These are phyloP conservation scores for Gastrolobium villosum DNA, from an alignment of 306 rosid genomes.

Conservation along the genomic window DNA sequence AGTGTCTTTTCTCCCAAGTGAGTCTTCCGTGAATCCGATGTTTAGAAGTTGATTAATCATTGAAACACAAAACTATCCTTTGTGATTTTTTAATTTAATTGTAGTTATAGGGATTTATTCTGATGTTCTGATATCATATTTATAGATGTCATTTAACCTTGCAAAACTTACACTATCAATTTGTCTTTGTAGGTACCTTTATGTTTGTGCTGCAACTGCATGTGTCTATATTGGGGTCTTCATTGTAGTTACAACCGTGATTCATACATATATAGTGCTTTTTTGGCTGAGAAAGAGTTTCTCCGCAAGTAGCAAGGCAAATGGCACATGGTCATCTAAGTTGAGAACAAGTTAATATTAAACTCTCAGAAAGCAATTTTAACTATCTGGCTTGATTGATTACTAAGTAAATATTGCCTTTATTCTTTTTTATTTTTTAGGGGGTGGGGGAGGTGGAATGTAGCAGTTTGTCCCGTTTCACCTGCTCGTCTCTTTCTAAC, in stretches of 20 bases:
- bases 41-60: conserved; percentile 31
- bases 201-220: conserved; percentile 75
- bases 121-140: conserved; percentile 27
- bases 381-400: conserved; percentile 5
- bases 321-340: conserved; percentile 40
- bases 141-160: conserved; percentile 34
- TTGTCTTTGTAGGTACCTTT: conserved; percentile 72
- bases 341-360: conserved; percentile 21
- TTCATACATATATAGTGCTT: conserved; percentile 67
- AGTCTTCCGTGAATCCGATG: conserved; percentile 54
- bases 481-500: conserved; percentile 8
- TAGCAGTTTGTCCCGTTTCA: neutral
- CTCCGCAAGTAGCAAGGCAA: conserved; percentile 42
- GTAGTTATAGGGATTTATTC: conserved; percentile 15
- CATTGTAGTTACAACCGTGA: conserved; percentile 69
- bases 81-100: conserved; percentile 18
- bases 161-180: conserved; percentile 30
- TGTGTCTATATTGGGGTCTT: conserved; percentile 72
- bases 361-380: conserved; percentile 35
- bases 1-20: conserved; percentile 98
- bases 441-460: neutral
- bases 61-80: conserved; percentile 21
- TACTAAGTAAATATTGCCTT: conserved; percentile 31
- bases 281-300: conserved; percentile 55
- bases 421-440: neutral